Percentiles rank a stretch among this genome's conserved stretches.
Evolutionary conservation across 2,329 filamentous ascomycete genomes (phyloP).

Genomic region (Trichoderma citrinoviride): DNA sequence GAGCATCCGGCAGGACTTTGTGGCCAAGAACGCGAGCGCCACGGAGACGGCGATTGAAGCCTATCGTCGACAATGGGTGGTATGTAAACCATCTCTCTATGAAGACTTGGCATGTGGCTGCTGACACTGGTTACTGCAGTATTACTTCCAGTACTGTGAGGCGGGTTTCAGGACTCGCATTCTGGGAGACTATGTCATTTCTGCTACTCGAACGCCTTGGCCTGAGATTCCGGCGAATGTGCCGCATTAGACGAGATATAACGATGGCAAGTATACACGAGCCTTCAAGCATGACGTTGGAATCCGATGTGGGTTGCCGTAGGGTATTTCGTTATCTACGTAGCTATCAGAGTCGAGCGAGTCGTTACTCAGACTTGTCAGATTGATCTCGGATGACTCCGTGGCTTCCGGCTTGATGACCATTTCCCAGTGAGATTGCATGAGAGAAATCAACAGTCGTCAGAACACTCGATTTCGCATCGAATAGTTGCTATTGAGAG

Average conservation of each 20-base stretch:
- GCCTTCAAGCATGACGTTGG: too few species aligned
- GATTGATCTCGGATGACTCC: too few species aligned
- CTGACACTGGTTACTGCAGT: neutral
- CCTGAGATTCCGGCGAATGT: constrained; percentile 13
- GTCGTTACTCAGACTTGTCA: neutral
- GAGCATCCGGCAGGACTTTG: constrained; percentile 48
- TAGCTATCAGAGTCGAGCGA: neutral
- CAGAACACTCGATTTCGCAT: too few species aligned
- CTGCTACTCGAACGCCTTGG: constrained; percentile 14
- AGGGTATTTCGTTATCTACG: neutral
- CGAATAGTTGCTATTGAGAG: neutral
- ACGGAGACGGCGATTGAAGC: constrained; percentile 60
- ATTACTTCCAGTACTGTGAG: constrained; percentile 20
- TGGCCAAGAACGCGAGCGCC: constrained; percentile 55
- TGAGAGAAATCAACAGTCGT: too few species aligned
- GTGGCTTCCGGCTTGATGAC: too few species aligned
- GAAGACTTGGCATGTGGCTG: neutral
- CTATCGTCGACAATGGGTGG: constrained; percentile 69
- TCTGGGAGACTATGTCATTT: constrained; percentile 10
- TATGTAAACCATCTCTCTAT: constrained; percentile 30
- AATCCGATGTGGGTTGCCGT: too few species aligned
- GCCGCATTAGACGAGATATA: neutral
- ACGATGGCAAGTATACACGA: too few species aligned
- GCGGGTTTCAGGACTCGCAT: constrained; percentile 8
- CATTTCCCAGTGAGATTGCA: too few species aligned